These are phyloP conservation scores for Silybum marianum DNA, from an alignment of 129 eudicot genomes.

Conservation along the genomic window DNA sequence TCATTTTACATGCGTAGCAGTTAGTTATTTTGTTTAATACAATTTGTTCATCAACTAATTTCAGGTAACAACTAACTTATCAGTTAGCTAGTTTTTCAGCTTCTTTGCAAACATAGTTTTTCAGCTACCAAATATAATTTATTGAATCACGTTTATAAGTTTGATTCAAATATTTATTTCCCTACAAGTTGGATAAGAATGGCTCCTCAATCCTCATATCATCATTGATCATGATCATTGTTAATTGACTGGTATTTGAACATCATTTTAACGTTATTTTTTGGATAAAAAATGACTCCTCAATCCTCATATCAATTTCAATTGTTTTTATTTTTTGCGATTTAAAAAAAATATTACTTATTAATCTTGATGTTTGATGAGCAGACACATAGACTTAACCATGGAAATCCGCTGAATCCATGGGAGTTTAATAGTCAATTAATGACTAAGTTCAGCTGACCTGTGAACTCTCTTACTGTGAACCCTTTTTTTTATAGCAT, in stretches of 20 bases:
- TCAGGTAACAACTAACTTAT: too few relatives aligned
- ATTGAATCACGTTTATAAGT: background rate
- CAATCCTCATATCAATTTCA: background rate
- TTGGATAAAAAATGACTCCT: too few relatives aligned
- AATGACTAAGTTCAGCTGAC: constrained; percentile 44
- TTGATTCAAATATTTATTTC: background rate
- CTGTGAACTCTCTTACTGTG: background rate
- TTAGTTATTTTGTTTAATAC: too few relatives aligned
- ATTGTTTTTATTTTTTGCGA: background rate
- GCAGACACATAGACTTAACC: constrained; percentile 37
- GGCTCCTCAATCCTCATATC: background rate
- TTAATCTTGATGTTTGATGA: constrained; percentile 1
- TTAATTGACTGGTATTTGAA: background rate
- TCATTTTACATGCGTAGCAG: too few relatives aligned
- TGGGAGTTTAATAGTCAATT: constrained; percentile 25
- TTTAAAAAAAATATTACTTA: background rate
- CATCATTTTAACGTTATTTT: background rate
- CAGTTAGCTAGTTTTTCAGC: too few relatives aligned
- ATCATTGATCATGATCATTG: background rate
- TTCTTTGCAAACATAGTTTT: too few relatives aligned
- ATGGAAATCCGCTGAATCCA: constrained; percentile 42
- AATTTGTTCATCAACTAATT: too few relatives aligned
- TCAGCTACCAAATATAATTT: too few relatives aligned
- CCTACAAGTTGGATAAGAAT: background rate
- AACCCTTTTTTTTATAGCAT: background rate